Evolutionary conservation across 768 basidiomycete genomes (phyloP).

Genomic region (Russula sp.): DNA sequence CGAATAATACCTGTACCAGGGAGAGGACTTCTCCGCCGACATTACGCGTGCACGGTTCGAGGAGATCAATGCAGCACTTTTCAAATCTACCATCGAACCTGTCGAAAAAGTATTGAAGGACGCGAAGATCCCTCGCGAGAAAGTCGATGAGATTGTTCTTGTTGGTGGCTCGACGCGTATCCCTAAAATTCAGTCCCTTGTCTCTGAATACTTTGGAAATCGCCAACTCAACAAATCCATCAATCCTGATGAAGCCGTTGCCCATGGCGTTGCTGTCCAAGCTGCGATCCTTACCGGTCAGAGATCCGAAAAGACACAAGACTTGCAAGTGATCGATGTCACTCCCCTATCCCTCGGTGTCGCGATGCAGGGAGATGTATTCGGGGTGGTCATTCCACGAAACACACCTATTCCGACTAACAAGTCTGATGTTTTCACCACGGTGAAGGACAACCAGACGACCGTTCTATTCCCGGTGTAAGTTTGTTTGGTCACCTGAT

Average conservation of each 20-base stretch:
- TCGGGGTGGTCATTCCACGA: slow-evolving; percentile 98
- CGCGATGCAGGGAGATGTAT: slow-evolving; percentile 99
- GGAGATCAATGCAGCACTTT: slow-evolving; percentile 92
- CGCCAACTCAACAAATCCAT: slow-evolving; percentile 99
- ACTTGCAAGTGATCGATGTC: slow-evolving; percentile 96
- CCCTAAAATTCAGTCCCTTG: slow-evolving; percentile 96
- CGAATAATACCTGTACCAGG: slow-evolving; percentile 39
- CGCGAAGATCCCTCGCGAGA: slow-evolving; percentile 94
- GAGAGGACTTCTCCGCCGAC: slow-evolving; percentile 97
- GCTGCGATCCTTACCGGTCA: slow-evolving; percentile 98
- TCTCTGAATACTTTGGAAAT: slow-evolving; percentile 97
- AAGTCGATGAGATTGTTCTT: slow-evolving; percentile 98
- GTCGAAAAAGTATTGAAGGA: slow-evolving; percentile 99
- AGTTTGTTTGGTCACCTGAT: slow-evolving; percentile 26
- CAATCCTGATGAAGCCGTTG: slow-evolving; percentile 99
- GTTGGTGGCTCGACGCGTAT: slow-evolving; percentile 99
- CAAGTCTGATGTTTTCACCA: slow-evolving; percentile 98
- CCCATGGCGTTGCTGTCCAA: slow-evolving; percentile 99
- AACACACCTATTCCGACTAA: slow-evolving; percentile 99
- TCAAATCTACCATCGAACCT: slow-evolving; percentile 97
- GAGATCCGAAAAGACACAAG: slow-evolving; percentile 98
- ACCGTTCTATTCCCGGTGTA: slow-evolving; percentile 99
- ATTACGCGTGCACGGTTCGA: slow-evolving; percentile 99
- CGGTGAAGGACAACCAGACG: slow-evolving; percentile 99
- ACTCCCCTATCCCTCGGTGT: slow-evolving; percentile 98